Conservation (phyloP, 2,329 filamentous ascomycete genomes). For the Byssoonygena ceratinophila region DNA sequence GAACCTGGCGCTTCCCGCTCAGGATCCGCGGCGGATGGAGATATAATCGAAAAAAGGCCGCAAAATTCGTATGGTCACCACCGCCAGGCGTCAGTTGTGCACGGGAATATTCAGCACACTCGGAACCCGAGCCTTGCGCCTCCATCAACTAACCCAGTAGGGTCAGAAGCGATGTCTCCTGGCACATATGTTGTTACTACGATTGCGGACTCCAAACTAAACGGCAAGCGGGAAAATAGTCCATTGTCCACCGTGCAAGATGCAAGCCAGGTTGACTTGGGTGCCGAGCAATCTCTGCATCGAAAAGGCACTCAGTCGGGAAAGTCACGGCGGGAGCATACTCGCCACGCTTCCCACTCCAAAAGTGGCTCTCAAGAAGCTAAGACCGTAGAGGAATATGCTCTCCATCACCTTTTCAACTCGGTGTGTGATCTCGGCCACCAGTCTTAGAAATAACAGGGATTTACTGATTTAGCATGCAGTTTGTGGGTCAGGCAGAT, state of each 20-base stretch:
- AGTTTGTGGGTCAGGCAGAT: slow-evolving; percentile 94
- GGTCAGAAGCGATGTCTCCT: slow-evolving; percentile 71
- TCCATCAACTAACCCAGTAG: slow-evolving; percentile 66
- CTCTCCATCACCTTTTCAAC: slow-evolving; percentile 89
- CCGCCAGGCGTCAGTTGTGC: slow-evolving; percentile 91
- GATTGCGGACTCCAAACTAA: slow-evolving; percentile 38
- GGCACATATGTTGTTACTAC: slow-evolving; percentile 47
- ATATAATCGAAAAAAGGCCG: slow-evolving; percentile 32
- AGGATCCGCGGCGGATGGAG: slow-evolving; percentile 27
- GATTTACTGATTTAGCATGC: slow-evolving; percentile 21
- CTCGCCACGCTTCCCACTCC: slow-evolving; percentile 66
- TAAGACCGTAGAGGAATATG: slow-evolving; percentile 96
- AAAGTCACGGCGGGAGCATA: slow-evolving; percentile 57
- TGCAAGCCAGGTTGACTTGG: slow-evolving; percentile 20
- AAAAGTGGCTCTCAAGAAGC: slow-evolving; percentile 59
- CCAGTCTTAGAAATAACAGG: background rate
- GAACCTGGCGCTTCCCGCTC: slow-evolving; percentile 30
- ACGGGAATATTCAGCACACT: slow-evolving; percentile 77
- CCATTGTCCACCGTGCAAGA: slow-evolving; percentile 33
- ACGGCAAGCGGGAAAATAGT: slow-evolving; percentile 26
- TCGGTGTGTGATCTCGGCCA: slow-evolving; percentile 47
- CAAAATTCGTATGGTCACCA: slow-evolving; percentile 68
- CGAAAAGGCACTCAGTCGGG: slow-evolving; percentile 48
- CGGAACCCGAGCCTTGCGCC: slow-evolving; percentile 64
- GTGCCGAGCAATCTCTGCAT: slow-evolving; percentile 24